Evolutionary conservation across 2,329 filamentous ascomycete species (phyloP), one percentile per base, ranked within the genome.

Genomic region (Clarireedia homoeocarpa): DNA sequence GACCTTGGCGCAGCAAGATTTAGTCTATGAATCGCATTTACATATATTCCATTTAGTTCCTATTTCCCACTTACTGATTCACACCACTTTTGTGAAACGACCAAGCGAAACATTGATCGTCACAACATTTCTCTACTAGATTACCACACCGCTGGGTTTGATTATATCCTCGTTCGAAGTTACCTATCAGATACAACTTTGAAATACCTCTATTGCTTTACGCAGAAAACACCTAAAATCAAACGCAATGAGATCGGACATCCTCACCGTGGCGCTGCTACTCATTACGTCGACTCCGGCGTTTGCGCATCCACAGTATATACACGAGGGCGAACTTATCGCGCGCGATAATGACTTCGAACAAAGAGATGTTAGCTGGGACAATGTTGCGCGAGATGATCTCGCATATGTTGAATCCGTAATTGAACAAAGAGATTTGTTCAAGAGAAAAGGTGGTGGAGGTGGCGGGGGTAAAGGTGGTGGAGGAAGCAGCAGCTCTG

Each of bases 371-470:
- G 30, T 34, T 4, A 34, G 30, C 4, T 38, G 23, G 7, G 4
- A 51, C 14, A 17, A 40, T 3, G 3, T 4, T n/a, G 15, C 26
- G 4, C 12, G 12, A 17, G 36, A 36, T 4, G 46, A 49, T 4
- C 7, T 5, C 6, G 48, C 1, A 36, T 23, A 51, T 47, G 53
- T 45, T 6, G 27, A 36, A 26, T 5, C 14, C 46, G 38, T 44
- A 40, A 10, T 59, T 1, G 62, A 62, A 27, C 51, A 53, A 5
- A 57, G 51, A 53, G 74, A 82, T 34, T 69, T 84, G 23, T 83
- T 75, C 72, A 84, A 82, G 73, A 76, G 82, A 60, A 80, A 80
- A 63, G 82, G 82, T 42, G 82, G 82, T 48, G 82, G 81, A 12
- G 55, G 55, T 1, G 82, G 82, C 38, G 82, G 82, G 48, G 82